phyloP scores from a whole-genome alignment of 2,329 filamentous ascomycete genomes.

The Fusarium sp. region DNA sequence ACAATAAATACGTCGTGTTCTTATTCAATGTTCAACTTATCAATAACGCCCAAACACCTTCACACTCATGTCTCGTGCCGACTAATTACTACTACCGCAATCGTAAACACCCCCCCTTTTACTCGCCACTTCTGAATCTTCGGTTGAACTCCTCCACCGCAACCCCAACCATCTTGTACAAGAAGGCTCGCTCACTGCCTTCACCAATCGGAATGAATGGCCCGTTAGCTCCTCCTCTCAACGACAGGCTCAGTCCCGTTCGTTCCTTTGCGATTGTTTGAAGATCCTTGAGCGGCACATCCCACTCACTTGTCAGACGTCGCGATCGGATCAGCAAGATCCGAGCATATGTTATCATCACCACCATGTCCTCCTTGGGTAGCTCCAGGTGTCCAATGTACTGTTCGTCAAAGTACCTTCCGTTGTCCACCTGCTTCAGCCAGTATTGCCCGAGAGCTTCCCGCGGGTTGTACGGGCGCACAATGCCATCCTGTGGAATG shows the following conservation, averaged over 20 bases:
- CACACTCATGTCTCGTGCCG: slow-evolving; percentile 5
- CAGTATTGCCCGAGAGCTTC: slow-evolving; percentile 98
- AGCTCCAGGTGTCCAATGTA: slow-evolving; percentile 98
- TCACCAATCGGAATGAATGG: slow-evolving; percentile 96
- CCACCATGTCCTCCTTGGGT: slow-evolving; percentile 86
- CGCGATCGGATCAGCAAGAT: slow-evolving; percentile 93
- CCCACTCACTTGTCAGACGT: slow-evolving; percentile 91
- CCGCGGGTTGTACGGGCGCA: slow-evolving; percentile 92
- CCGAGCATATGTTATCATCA: slow-evolving; percentile 87
- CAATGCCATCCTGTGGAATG: slow-evolving; percentile 91
- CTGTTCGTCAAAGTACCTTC: slow-evolving; percentile 96
- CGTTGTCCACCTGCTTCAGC: slow-evolving; percentile 98
- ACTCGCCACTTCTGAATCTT: slow-evolving; percentile 63
- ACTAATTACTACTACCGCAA: neutral
- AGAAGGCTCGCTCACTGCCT: slow-evolving; percentile 76
- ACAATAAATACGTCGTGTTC: slow-evolving; percentile 18
- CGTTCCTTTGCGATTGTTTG: slow-evolving; percentile 98
- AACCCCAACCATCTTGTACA: slow-evolving; percentile 75
- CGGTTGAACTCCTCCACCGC: slow-evolving; percentile 77
- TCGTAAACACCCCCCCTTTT: slow-evolving; percentile 8
- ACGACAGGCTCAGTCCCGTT: slow-evolving; percentile 88
- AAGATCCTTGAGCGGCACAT: slow-evolving; percentile 93
- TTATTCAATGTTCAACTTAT: slow-evolving; percentile 6
- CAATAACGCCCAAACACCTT: slow-evolving; percentile 31
- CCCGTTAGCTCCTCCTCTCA: slow-evolving; percentile 92